Evolutionary conservation across 2,329 filamentous ascomycete genomes (phyloP), one percentile per base, ranked within the genome.

Genomic region (Epichloe glyceriae): DNA sequence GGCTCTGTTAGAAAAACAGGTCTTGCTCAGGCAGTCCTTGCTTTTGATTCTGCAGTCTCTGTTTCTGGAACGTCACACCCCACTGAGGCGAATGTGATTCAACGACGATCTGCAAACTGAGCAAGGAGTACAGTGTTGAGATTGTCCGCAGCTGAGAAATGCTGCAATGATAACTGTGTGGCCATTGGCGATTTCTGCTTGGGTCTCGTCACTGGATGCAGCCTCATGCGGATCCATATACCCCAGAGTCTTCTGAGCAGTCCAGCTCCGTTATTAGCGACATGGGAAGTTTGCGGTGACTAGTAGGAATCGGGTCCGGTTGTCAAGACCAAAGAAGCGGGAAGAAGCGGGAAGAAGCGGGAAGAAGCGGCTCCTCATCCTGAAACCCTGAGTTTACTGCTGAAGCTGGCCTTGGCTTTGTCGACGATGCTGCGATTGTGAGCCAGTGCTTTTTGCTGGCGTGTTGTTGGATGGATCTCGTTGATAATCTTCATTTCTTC

Each of bases 1-100:
- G 26, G 26, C 26, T 26, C 26, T 26, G 26, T 26, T 2, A 8
- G 7, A 26, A 26, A 26, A 26, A 26, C 26, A 26, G 26, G 26
- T 26, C 26, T 26, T 26, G 26, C 26, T 26, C 22, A 26, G 22
- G 22, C 22, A 26, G 19, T 19, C 19, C 19, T 19, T 19, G 19
- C 19, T 19, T 19, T 19, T 19, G 19, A 19, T 3, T 2, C 19
- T 19, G 19, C 19, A 19, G 39, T 26, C 22, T 17, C 22, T 42
- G 5, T 8, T 43, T 51, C 44, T 51, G 49, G 43, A 46, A 42
- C 38, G 38, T 50, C 20, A 33, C 35, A 41, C 49, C 42, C 49
- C 49, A 50, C 49, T 41, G n/a, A 30, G 33, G 10, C 8, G 5
- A 6, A 35, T 19, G 8, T 17, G 35, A 30, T 35, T 39, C 42